These are phyloP conservation scores for Chrysoporthe austroafricana DNA, from an alignment of 2,329 filamentous ascomycete species.

Conservation along the genomic window DNA sequence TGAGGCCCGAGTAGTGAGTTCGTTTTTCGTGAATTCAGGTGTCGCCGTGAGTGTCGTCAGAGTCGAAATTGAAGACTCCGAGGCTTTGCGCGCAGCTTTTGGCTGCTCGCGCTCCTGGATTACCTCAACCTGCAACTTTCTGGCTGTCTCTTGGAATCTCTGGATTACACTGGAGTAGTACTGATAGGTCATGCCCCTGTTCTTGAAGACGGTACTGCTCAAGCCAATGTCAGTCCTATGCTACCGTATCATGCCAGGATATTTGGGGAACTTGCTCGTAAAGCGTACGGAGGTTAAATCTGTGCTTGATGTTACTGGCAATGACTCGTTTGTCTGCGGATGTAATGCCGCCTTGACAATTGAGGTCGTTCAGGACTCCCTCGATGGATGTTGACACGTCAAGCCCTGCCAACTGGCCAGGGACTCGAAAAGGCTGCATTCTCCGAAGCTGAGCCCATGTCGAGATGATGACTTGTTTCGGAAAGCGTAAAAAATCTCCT, in stretches of 20 bases:
- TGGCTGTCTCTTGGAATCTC: neutral
- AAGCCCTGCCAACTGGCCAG: constrained; percentile 7
- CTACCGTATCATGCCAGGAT: neutral
- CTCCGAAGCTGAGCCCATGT: constrained; percentile 24
- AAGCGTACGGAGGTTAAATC: neutral
- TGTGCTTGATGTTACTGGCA: neutral
- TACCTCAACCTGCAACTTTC: neutral
- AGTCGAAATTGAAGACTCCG: constrained; percentile 3
- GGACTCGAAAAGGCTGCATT: constrained; percentile 9
- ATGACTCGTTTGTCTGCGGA: constrained; percentile 4
- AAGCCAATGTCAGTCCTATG: neutral
- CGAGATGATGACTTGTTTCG: neutral
- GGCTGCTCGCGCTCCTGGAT: neutral
- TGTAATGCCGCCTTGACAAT: constrained; percentile 13
- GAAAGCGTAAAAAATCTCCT: constrained; percentile 7
- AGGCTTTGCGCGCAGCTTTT: neutral
- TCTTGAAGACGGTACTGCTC: constrained; percentile 12
- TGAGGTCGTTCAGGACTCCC: constrained; percentile 5
- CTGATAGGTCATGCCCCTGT: constrained; percentile 19
- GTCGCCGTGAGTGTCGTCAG: neutral
- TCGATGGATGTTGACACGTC: neutral
- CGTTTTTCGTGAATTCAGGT: neutral
- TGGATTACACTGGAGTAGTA: neutral
- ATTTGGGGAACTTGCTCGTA: constrained; percentile 15
- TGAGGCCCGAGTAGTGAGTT: neutral